Base-by-base conservation (phyloP, 805 yeast genomes). In the Clavispora asparagi region DNA sequence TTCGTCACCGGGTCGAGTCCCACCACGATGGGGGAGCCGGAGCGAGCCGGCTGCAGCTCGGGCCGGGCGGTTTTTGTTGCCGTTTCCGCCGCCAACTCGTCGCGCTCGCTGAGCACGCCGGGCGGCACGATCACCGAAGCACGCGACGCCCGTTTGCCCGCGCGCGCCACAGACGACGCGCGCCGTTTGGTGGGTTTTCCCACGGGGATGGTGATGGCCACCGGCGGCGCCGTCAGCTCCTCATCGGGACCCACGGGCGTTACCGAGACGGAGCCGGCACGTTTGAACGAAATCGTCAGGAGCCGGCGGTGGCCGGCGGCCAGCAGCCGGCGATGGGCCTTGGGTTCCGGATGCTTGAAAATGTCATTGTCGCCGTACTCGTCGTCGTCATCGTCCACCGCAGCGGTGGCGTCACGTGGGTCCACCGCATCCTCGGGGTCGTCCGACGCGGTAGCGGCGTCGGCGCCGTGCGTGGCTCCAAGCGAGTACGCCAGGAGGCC, bases 161-260 rank as follows among this genome's bases (percentile, higher is more conserved):
- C 46, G 27, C 41, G 43, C 19, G 30, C 43, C 25, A 54, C 44
- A 41, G 64, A 60, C 26, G 68, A 62, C 19, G 55, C 47, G 37
- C 63, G 49, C 42, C 74, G 60, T 33, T 60, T 64, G 16, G 53
- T 37, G 29, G 62, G 59, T 41, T 64, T 68, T 5, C 60, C 54
- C 10, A 58, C 48, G 1, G 76, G 76, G 27, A 71, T 67, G n/a
- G 64, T 70, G 43, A 71, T 71, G 32, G 63, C 60, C 35, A 64
- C 62, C 3, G 75, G 74, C 1, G 51, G 48, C n/a, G 47, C 46
- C 40, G 12, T 29, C 39, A 11, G 27, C 49, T 41, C 46, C 11
- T 19, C 52, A 9, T 47, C 56, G 7, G 58, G 49, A 33, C 44
- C 43, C 13, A 48, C 50, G 7, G 61, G 52, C 8, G 59, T 44